These are phyloP conservation scores for Prunus mira DNA, from an alignment of 306 rosid species.

Conservation along the genomic window DNA sequence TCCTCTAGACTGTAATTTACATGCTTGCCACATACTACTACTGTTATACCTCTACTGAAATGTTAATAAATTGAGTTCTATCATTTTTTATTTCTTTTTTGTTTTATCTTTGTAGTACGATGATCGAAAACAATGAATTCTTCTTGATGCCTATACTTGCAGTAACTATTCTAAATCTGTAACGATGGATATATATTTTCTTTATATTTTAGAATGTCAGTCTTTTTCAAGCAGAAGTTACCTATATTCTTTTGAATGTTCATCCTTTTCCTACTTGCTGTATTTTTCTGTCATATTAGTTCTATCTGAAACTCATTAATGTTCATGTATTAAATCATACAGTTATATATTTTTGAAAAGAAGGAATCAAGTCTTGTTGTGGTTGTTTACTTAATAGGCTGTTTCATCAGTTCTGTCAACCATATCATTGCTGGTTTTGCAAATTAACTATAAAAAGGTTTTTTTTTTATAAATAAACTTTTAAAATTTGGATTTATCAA, in stretches of 20 bases:
- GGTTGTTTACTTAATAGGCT: not conserved
- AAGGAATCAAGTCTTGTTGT: not conserved
- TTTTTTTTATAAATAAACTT: too few species aligned
- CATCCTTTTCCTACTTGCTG: not conserved
- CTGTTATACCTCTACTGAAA: constrained; percentile 3
- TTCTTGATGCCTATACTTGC: constrained; percentile 9
- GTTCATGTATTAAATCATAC: not conserved
- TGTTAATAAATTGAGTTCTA: constrained; percentile 11
- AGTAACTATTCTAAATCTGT: constrained; percentile 7
- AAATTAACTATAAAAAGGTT: not conserved
- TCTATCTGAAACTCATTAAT: not conserved
- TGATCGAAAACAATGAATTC: constrained; percentile 3
- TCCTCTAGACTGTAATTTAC: constrained; percentile 40
- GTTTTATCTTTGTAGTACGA: not conserved
- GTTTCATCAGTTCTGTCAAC: not conserved
- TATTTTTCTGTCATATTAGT: not conserved
- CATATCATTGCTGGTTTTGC: not conserved
- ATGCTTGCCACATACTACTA: not conserved
- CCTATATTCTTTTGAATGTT: constrained; percentile 5
- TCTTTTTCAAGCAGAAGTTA: constrained; percentile 6
- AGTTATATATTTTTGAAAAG: too few species aligned
- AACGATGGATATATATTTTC: constrained; percentile 9
- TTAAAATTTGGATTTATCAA: too few species aligned
- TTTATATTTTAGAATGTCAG: not conserved
- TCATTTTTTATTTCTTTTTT: not conserved